These are phyloP conservation scores for Nitzschia sp. DNA, from an alignment of 108 stramenopile species.

Conservation along the genomic window DNA sequence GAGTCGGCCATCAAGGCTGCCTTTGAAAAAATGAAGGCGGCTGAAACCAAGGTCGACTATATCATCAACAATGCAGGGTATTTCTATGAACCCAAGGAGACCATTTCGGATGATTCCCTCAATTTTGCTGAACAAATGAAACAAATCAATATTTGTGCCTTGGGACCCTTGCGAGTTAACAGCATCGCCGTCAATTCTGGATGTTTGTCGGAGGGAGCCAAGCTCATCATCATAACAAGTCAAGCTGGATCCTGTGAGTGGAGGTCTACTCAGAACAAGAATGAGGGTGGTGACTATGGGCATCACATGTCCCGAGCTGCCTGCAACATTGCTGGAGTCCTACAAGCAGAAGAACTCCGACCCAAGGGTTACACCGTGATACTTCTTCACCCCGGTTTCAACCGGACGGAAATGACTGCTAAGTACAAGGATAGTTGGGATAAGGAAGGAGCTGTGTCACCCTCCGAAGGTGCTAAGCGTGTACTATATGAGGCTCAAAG, in stretches of 20 bases:
- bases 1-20: slow-evolving; percentile 68
- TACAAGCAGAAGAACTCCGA: slow-evolving; percentile 82
- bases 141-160: slow-evolving; percentile 85
- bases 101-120: slow-evolving; percentile 60
- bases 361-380: slow-evolving; percentile 73
- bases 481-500: slow-evolving; percentile 77
- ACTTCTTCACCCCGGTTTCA: slow-evolving; percentile 89
- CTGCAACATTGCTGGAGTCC: slow-evolving; percentile 82
- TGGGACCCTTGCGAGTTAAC: slow-evolving; percentile 86
- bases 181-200: slow-evolving; percentile 62
- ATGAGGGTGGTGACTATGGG: slow-evolving; percentile 80
- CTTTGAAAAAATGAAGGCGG: slow-evolving; percentile 57
- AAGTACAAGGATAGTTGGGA: slow-evolving; percentile 91
- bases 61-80: slow-evolving; percentile 90
- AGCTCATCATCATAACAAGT: slow-evolving; percentile 83
- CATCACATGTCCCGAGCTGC: slow-evolving; percentile 93
- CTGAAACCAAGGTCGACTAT: slow-evolving; percentile 74
- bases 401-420: slow-evolving; percentile 89
- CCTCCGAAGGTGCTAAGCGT: slow-evolving; percentile 75
- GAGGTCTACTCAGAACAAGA: slow-evolving; percentile 78
- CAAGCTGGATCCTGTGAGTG: slow-evolving; percentile 88
- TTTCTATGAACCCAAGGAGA: slow-evolving; percentile 79
- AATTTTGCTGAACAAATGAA: slow-evolving; percentile 88
- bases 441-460: slow-evolving; percentile 81
- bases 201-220: slow-evolving; percentile 69